These are phyloP conservation scores for Sporisorium iseilematis-ciliati DNA, from an alignment of 1,284 basidiomycete species.

Conservation along the genomic window DNA sequence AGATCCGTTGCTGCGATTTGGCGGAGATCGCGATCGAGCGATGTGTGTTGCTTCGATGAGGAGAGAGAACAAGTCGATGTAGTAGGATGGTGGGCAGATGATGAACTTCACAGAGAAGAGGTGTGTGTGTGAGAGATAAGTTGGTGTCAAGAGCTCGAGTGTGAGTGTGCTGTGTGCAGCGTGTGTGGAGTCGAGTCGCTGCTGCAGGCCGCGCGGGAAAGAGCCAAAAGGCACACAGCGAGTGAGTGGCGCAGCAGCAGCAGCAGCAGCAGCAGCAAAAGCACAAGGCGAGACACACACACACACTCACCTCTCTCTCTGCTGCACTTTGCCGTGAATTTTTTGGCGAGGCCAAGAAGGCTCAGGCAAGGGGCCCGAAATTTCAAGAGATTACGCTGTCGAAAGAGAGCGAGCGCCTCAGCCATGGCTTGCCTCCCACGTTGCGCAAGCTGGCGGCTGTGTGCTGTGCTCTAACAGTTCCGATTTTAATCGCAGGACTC, in stretches of 20 bases:
- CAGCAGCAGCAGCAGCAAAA: conserved; percentile 8
- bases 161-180: neutral
- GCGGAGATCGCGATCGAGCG: neutral
- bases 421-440: neutral
- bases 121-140: neutral
- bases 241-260: neutral
- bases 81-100: neutral
- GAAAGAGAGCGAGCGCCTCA: neutral
- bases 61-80: neutral
- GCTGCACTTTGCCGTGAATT: neutral
- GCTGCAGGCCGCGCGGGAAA: neutral
- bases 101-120: neutral
- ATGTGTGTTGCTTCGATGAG: neutral
- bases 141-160: neutral
- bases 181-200: conserved; percentile 9
- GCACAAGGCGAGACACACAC: conserved; percentile 12
- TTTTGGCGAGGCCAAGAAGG: neutral
- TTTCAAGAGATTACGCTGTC: neutral
- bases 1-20: neutral
- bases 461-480: no score
- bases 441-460: neutral
- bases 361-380: no score
- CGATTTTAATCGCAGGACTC: no score
- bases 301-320: no score
- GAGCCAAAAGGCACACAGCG: neutral